phyloP scores from a whole-genome alignment of 2,329 filamentous ascomycete species.

The Alternaria sp. region DNA sequence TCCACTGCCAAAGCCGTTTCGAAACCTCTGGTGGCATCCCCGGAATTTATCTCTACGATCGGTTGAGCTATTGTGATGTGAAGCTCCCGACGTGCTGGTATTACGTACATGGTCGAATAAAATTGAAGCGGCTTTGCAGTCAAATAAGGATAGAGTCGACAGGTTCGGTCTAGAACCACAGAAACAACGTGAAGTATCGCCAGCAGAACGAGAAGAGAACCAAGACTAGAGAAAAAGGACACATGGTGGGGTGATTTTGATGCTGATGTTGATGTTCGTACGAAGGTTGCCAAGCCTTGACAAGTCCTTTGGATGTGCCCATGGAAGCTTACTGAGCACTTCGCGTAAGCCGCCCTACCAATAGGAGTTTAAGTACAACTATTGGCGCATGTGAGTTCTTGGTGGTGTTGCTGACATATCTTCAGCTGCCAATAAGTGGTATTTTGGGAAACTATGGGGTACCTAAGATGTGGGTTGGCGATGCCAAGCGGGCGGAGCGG shows the following conservation, averaged over 20 bases:
- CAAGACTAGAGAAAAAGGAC: slow-evolving; percentile 7
- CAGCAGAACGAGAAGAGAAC: slow-evolving; percentile 12
- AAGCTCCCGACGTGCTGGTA: slow-evolving; percentile 1
- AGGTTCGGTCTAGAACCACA: slow-evolving; percentile 8
- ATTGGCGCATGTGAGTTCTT: slow-evolving; percentile 7
- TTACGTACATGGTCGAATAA: slow-evolving; percentile 13
- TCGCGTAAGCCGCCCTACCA: slow-evolving; percentile 18
- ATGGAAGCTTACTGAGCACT: slow-evolving; percentile 31
- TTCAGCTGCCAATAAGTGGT: background rate
- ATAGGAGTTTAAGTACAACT: slow-evolving; percentile 4
- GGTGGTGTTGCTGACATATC: slow-evolving; percentile 19
- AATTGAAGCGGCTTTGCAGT: background rate
- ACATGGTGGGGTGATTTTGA: slow-evolving; percentile 13
- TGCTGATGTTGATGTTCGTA: slow-evolving; percentile 18
- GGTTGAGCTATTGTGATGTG: slow-evolving; percentile 9
- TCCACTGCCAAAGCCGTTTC: slow-evolving; percentile 35
- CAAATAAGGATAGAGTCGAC: slow-evolving; percentile 5
- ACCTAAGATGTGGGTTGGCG: background rate
- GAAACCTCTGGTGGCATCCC: slow-evolving; percentile 18
- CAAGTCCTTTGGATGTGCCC: slow-evolving; percentile 20
- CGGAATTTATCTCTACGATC: slow-evolving; percentile 12
- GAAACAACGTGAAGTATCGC: slow-evolving; percentile 3
- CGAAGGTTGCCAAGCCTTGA: slow-evolving; percentile 19
- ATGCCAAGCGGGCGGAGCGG: slow-evolving; percentile 15
- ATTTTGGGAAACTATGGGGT: background rate